A percentile compares a stretch with the other conserved stretches of the same genome.
Evolutionary conservation across 768 basidiomycete species (phyloP).

Genomic region (Sporobolomyces pararoseus): DNA sequence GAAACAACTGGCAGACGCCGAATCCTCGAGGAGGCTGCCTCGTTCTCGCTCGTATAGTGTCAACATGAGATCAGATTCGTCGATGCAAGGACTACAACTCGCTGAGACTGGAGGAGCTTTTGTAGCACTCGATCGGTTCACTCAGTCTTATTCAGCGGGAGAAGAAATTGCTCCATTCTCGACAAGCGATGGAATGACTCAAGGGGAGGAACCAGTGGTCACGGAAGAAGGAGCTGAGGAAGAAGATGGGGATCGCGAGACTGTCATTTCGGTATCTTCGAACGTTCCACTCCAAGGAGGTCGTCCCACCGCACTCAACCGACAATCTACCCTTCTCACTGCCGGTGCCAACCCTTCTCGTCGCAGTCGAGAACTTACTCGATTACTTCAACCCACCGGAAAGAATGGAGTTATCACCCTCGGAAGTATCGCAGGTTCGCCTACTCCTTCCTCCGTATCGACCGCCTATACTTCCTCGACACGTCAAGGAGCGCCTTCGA

Average conservation of each 20-base stretch:
- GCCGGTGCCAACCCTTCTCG: constrained; percentile 41
- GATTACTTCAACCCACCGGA: constrained; percentile 3
- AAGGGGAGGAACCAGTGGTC: not conserved
- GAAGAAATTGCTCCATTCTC: not conserved
- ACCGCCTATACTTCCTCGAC: constrained; percentile 32
- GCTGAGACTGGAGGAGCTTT: constrained; percentile 57
- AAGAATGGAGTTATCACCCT: constrained; percentile 28
- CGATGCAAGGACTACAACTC: constrained; percentile 55
- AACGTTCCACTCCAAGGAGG: not conserved
- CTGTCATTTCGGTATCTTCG: constrained; percentile 30
- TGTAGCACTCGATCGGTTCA: constrained; percentile 53
- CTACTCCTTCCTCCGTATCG: constrained; percentile 30
- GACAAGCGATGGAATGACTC: constrained; percentile 18
- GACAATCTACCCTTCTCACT: constrained; percentile 42
- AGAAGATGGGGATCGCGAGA: not conserved
- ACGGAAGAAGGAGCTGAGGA: constrained; percentile 23
- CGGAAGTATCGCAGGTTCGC: constrained; percentile 28
- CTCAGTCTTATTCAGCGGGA: constrained; percentile 1
- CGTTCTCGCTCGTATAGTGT: constrained; percentile 21
- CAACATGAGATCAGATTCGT: constrained; percentile 44
- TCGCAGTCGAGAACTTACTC: constrained; percentile 40
- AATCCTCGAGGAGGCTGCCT: constrained; percentile 13
- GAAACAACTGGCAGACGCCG: constrained; percentile 14
- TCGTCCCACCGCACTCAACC: constrained; percentile 13
- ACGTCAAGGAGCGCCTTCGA: constrained; percentile 23